These are phyloP conservation scores for Prunus yedoensis DNA, from an alignment of 331 rosid species.

Conservation along the genomic window DNA sequence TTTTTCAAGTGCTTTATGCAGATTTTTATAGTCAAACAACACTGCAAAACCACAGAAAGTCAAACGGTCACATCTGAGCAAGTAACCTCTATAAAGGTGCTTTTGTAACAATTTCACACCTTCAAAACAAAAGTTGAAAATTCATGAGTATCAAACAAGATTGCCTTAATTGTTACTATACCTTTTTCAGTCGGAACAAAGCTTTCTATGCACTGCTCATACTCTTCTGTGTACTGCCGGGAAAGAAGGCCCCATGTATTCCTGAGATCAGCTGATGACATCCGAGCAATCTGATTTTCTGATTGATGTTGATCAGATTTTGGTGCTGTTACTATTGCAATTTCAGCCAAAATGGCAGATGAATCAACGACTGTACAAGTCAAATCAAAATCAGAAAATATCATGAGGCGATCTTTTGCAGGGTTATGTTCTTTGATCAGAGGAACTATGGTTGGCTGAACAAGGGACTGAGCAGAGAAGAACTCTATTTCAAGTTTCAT, in stretches of 20 bases:
- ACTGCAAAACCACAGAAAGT: constrained; percentile 47
- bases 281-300: constrained; percentile 58
- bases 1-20: constrained; percentile 68
- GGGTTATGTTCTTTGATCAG: constrained; percentile 67
- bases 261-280: constrained; percentile 81
- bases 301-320: constrained; percentile 74
- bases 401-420: constrained; percentile 54
- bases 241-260: constrained; percentile 79
- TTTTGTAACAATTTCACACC: constrained; percentile 14
- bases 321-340: constrained; percentile 85
- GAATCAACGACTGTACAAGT: constrained; percentile 94
- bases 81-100: constrained; percentile 11
- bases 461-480: constrained; percentile 76
- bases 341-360: constrained; percentile 97
- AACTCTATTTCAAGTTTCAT: constrained; percentile 91
- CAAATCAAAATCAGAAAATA: constrained; percentile 95
- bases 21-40: constrained; percentile 52
- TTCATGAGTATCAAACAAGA: background rate
- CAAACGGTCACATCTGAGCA: background rate
- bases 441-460: constrained; percentile 84
- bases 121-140: background rate
- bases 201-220: constrained; percentile 85
- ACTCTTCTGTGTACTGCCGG: constrained; percentile 83
- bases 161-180: constrained; percentile 25
- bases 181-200: constrained; percentile 60